These are phyloP conservation scores for Collybia mongolica DNA, from an alignment of 768 basidiomycete species.

Conservation along the genomic window DNA sequence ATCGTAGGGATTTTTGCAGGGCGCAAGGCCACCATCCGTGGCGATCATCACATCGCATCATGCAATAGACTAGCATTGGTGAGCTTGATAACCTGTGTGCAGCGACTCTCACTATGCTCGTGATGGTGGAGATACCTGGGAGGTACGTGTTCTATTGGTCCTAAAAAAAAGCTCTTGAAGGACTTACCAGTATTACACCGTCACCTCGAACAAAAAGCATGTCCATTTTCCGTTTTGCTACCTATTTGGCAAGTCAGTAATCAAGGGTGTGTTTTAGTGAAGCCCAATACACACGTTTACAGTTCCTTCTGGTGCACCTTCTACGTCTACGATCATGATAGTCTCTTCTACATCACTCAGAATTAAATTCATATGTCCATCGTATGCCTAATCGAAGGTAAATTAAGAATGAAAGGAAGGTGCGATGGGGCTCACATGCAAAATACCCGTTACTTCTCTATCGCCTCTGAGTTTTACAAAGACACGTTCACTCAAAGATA, in stretches of 20 bases:
- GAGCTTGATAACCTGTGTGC: too few species aligned
- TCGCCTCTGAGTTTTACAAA: constrained; percentile 98
- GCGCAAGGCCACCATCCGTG: too few species aligned
- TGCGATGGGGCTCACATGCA: constrained; percentile 67
- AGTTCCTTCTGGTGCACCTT: constrained; percentile 57
- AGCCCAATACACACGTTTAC: constrained; percentile 53
- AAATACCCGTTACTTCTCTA: constrained; percentile 83
- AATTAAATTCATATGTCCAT: constrained; percentile 99
- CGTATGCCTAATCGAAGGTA: constrained; percentile 74
- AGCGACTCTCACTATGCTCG: constrained; percentile 45
- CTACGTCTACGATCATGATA: constrained; percentile 94
- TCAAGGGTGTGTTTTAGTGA: constrained; percentile 1
- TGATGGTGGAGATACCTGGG: constrained; percentile 78
- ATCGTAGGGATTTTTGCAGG: neutral
- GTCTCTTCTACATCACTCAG: constrained; percentile 97
- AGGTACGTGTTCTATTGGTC: constrained; percentile 11
- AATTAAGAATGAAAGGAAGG: constrained; percentile 11
- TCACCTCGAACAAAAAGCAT: constrained; percentile 99
- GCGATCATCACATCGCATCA: too few species aligned
- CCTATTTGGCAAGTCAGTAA: constrained; percentile 39
- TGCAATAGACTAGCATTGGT: too few species aligned
- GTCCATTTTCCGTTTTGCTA: constrained; percentile 91
- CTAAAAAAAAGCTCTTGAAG: constrained; percentile 5
- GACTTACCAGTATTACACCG: constrained; percentile 88
- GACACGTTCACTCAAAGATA: constrained; percentile 96